These are phyloP conservation scores for Calonectria honghensis DNA, from an alignment of 2,329 filamentous ascomycete genomes.

Conservation along the genomic window DNA sequence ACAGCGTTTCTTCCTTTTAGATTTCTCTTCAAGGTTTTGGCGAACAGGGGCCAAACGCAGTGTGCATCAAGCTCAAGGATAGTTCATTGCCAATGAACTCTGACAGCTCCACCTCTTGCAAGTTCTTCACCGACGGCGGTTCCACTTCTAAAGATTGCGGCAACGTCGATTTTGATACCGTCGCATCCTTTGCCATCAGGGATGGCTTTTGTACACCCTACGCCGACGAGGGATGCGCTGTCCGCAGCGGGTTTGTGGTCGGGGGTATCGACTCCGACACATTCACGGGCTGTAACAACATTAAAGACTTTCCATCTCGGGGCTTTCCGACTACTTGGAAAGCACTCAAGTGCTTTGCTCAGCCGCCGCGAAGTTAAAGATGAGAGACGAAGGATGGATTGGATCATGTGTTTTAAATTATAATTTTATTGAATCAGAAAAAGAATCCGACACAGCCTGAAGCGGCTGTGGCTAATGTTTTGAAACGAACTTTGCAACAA, in stretches of 20 bases:
- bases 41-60: constrained; percentile 22
- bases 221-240: background rate
- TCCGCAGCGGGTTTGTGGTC: background rate
- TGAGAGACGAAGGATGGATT: background rate
- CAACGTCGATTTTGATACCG: constrained; percentile 23
- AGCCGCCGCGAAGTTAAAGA: background rate
- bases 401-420: background rate
- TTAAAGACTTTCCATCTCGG: constrained; percentile 1
- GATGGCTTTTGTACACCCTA: constrained; percentile 35
- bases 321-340: constrained; percentile 25
- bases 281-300: constrained; percentile 2
- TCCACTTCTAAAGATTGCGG: background rate
- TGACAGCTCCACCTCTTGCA: constrained; percentile 17
- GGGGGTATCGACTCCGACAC: background rate
- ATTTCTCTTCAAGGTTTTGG: constrained; percentile 31
- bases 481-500: background rate
- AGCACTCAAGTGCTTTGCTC: constrained; percentile 30
- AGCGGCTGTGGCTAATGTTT: background rate
- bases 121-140: constrained; percentile 36
- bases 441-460: background rate
- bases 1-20: constrained; percentile 11
- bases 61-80: constrained; percentile 30
- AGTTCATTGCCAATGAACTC: constrained; percentile 18
- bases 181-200: constrained; percentile 23
- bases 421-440: background rate